Evolutionary conservation across 1,284 basidiomycete species (phyloP).

Genomic region (Ceratobasidium sp.): DNA sequence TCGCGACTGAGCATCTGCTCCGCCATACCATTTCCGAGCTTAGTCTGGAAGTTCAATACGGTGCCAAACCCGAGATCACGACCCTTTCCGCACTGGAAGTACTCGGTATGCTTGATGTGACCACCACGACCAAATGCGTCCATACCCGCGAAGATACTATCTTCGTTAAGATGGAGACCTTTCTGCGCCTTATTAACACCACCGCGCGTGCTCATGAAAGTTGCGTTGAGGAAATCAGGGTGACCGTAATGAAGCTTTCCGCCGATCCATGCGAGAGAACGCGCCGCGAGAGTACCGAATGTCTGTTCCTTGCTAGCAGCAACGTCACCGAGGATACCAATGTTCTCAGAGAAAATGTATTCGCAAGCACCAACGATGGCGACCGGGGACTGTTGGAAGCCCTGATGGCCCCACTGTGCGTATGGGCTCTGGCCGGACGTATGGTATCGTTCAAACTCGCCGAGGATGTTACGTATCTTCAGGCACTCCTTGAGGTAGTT

Average conservation of each 20-base stretch:
- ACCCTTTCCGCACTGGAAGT: slow-evolving; percentile 98
- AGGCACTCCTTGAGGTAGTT: slow-evolving; percentile 99
- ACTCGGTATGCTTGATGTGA: slow-evolving; percentile 99
- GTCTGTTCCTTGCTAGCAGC: slow-evolving; percentile 99
- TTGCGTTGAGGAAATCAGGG: slow-evolving; percentile 97
- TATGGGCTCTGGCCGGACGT: slow-evolving; percentile 92
- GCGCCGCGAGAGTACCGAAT: slow-evolving; percentile 95
- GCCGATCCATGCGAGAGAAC: slow-evolving; percentile 96
- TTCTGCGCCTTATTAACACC: slow-evolving; percentile 99
- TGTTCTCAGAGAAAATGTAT: slow-evolving; percentile 99
- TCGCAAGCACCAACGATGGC: slow-evolving; percentile 98
- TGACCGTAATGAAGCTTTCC: slow-evolving; percentile 99
- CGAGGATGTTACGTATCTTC: slow-evolving; percentile 96
- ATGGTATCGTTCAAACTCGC: slow-evolving; percentile 95
- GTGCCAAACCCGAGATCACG: slow-evolving; percentile 99
- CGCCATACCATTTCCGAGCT: slow-evolving; percentile 99
- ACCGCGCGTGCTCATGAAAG: slow-evolving; percentile 98
- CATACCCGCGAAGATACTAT: slow-evolving; percentile 99
- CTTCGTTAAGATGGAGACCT: slow-evolving; percentile 97
- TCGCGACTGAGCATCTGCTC: slow-evolving; percentile 99
- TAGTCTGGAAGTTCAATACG: slow-evolving; percentile 99
- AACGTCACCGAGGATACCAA: slow-evolving; percentile 97
- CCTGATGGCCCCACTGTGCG: slow-evolving; percentile 87
- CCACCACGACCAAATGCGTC: slow-evolving; percentile 97
- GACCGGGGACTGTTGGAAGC: slow-evolving; percentile 89